Percentiles rank a stretch among this genome's conserved stretches.
phyloP scores from a whole-genome alignment of 306 rosid species.

The Quercus robur region DNA sequence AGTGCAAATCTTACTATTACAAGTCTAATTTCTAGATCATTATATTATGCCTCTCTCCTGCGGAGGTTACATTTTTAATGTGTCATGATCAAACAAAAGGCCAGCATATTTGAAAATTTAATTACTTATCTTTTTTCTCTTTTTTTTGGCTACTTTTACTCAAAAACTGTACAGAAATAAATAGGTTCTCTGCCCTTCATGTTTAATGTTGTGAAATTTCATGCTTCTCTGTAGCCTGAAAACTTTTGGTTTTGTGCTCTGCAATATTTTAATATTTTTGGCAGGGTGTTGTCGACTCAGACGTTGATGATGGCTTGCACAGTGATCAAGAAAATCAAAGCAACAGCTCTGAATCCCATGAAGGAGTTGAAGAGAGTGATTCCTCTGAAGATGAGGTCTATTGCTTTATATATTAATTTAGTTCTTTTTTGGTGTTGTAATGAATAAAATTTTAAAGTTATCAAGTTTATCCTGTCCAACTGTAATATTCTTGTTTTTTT shows the following conservation, averaged over 20 bases:
- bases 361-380: conserved; percentile 70
- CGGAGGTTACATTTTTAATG: background rate
- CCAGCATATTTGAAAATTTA: background rate
- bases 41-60: background rate
- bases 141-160: background rate
- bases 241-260: background rate
- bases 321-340: conserved; percentile 31
- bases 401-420: background rate
- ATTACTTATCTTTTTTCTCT: background rate
- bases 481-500: conserved; percentile 1
- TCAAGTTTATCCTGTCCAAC: background rate
- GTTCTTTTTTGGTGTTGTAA: background rate
- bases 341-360: conserved; percentile 41
- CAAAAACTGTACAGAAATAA: background rate
- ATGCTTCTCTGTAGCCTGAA: background rate
- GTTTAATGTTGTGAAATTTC: background rate
- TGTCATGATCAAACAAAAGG: background rate
- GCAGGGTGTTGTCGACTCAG: conserved; percentile 43
- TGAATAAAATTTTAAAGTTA: background rate
- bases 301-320: background rate
- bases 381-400: conserved; percentile 96
- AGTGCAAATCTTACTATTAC: background rate
- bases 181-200: background rate
- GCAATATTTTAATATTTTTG: conserved; percentile 2
- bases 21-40: background rate